Evolutionary conservation across 495 filamentous ascomycete species (phyloP), one percentile per base, ranked within the genome.

Genomic region (Hamigera avellanea): DNA sequence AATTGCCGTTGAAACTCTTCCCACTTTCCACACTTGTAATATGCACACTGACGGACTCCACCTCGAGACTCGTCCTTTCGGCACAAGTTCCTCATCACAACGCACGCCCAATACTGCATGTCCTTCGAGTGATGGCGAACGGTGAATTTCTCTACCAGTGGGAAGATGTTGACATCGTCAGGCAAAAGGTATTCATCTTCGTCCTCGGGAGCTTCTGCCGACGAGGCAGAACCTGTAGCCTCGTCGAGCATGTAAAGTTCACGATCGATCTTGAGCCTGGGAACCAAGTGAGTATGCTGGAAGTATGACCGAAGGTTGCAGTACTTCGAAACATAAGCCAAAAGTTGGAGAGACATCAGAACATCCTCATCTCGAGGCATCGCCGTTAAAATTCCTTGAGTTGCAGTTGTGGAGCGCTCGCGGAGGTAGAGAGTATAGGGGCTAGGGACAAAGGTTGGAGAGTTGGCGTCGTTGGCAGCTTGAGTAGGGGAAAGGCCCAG

Each of bases 51-150:
- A 31, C 91, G 75, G 47, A 96, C 95, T 38, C 89, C 91, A 16
- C 91, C 91, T 34, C 81, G 72, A 6, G 79, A 82, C 49, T 98
- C 91, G 54, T 98, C 91, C 63, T 98, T 98, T 39, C 91, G 82
- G 69, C 91, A 98, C 25, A 98, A 78, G 54, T 98, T 98, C 37
- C 91, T 72, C 91, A 98, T 96, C 37, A 98, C 91, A 14, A 98
- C 89, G 35, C 87, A 89, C 7, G 91, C 91, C 91, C 91, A 98
- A 64, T 95, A 95, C 54, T 95, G 87, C 91, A 98, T 96, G 55
- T 96, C 89, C 36, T 80, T 81, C 33, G 82, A 85, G 56, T 95
- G 86, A 52, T 93, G 85, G 38, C 89, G 76, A 27, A 95, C 86
- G 9, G 91, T 98, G 57, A 95, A 96, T 57, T 95, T 95, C 62